Evolutionary conservation across 169 alveolate species (phyloP), one percentile per base, ranked within the genome.

Genomic region (Eimeria acervulina): DNA sequence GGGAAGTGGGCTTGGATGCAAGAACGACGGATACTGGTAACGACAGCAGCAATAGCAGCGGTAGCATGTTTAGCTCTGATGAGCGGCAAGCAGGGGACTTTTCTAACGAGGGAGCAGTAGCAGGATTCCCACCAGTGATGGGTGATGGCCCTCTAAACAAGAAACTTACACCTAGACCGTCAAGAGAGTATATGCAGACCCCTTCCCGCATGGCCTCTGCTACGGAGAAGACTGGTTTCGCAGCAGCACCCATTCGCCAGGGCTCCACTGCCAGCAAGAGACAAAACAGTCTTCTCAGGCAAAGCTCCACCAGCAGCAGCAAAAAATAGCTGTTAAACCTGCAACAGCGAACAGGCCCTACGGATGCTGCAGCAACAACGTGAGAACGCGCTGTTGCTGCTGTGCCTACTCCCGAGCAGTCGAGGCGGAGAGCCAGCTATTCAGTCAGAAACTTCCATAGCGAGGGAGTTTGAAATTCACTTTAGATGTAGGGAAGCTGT

Each of bases 81-180:
- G 76, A 47, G 76, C 51, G 36, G 21, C 91, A 51, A 38, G 7
- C 8, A 38, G 70, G 68, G 21, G 87, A 19, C 26, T 76, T 76
- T 44, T 21, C 33, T 19, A 40, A n/a, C 33, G 63, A 74, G 52
- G 55, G 38, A 23, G 59, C 33, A 19, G 33, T 26, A 26, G 33
- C 61, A 15, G 87, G 87, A 76, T 28, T 85, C 55, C 55, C 93
- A 17, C 28, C 76, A 55, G 93, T n/a, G 68, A 59, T 85, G 31
- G 78, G 80, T 59, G 93, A 85, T 8, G 93, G 93, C 31, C 93
- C 93, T 42, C 44, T 85, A 31, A 85, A 26, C 80, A 85, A 33
- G 38, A 42, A 36, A 21, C 93, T 85, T 40, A 85, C 78, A 7
- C 93, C 93, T 23, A 51, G 40, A 47, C 93, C 93, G 13, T 85